Evolutionary conservation across 1,284 basidiomycete species (phyloP).

Genomic region (Melampsora americana): DNA sequence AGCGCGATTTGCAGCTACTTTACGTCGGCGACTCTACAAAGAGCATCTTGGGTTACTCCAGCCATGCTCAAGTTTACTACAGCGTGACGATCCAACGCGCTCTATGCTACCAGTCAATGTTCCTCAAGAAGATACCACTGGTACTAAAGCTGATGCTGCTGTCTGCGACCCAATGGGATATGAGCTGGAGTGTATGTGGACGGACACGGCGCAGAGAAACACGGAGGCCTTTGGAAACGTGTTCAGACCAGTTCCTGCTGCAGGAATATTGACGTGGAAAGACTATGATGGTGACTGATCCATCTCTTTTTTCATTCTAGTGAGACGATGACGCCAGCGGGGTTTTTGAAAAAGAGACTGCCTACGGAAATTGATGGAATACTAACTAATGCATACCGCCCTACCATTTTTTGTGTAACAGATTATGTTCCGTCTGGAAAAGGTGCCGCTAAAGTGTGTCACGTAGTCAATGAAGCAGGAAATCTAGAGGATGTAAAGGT

Average conservation of each 20-base stretch:
- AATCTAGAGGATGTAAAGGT: conserved; percentile 48
- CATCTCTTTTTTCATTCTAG: background rate
- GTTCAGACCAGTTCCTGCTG: conserved; percentile 50
- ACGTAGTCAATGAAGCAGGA: conserved; percentile 60
- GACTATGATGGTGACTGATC: conserved; percentile 67
- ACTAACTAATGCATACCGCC: background rate
- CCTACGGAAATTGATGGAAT: background rate
- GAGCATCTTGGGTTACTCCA: conserved; percentile 80
- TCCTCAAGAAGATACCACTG: conserved; percentile 67
- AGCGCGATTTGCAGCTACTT: conserved; percentile 69
- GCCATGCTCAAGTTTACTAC: conserved; percentile 60
- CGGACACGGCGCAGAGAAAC: conserved; percentile 71
- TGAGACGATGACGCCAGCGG: background rate
- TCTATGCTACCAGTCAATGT: conserved; percentile 72
- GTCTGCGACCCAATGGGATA: conserved; percentile 78
- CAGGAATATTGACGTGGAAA: conserved; percentile 61
- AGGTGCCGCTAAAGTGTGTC: conserved; percentile 73
- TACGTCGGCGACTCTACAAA: conserved; percentile 72
- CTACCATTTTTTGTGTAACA: conserved; percentile 12
- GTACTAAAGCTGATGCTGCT: conserved; percentile 61
- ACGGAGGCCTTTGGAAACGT: conserved; percentile 75
- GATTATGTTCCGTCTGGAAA: conserved; percentile 61
- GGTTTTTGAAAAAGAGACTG: conserved; percentile 47
- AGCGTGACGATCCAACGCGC: conserved; percentile 52
- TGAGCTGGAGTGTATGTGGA: conserved; percentile 65